Evolutionary conservation across 2,329 filamentous ascomycete genomes (phyloP).

Genomic region (Dryadomyces quercus-mongolicae): DNA sequence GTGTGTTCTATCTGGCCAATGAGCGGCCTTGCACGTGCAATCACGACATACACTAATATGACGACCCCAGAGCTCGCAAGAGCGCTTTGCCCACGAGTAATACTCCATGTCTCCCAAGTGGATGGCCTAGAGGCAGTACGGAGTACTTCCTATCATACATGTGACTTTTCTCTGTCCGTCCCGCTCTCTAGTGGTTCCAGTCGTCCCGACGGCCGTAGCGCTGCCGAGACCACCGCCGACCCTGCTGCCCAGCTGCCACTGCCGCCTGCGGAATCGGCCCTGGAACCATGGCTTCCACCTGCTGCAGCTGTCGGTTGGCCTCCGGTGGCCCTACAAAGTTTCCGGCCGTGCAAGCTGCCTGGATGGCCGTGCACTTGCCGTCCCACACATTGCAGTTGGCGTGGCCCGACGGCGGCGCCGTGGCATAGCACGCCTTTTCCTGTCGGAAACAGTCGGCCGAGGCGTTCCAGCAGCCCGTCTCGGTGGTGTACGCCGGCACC

Average conservation of each 20-base stretch:
- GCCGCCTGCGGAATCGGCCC: constrained; percentile 18
- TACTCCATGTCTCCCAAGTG: too few species aligned
- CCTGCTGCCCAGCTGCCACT: background rate
- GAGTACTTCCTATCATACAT: too few species aligned
- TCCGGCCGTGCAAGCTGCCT: constrained; percentile 27
- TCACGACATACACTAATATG: background rate
- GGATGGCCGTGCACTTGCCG: constrained; percentile 42
- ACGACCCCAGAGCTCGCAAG: background rate
- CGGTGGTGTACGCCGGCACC: constrained; percentile 40
- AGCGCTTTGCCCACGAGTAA: background rate
- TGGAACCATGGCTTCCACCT: constrained; percentile 18
- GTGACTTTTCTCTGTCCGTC: too few species aligned
- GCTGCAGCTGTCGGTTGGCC: constrained; percentile 24
- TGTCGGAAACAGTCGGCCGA: constrained; percentile 47
- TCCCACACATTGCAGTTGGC: constrained; percentile 51
- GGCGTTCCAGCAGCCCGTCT: constrained; percentile 48
- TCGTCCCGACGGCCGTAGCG: too few species aligned
- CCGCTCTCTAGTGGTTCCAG: too few species aligned
- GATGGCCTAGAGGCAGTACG: too few species aligned
- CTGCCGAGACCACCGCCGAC: background rate
- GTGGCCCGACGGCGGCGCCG: constrained; percentile 45
- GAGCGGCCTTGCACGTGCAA: background rate
- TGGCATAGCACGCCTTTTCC: constrained; percentile 43
- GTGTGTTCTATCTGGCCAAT: constrained; percentile 11
- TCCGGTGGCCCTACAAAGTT: constrained; percentile 36